Conservation (phyloP, 2,329 filamentous ascomycete species). For the Sarocladium strictum region DNA sequence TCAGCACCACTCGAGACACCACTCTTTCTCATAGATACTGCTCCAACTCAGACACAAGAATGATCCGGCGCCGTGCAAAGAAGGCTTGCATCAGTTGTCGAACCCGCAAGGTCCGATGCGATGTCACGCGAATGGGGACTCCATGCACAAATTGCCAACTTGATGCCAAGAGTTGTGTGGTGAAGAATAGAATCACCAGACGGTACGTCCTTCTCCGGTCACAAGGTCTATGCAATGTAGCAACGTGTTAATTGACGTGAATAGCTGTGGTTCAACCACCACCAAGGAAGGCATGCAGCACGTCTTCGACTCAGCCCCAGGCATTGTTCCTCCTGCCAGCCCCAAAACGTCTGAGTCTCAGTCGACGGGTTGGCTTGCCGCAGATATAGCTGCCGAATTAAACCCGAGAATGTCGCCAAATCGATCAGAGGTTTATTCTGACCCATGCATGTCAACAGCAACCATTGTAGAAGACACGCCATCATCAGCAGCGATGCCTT, state of each 20-base stretch:
- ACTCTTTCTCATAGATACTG: too few species aligned
- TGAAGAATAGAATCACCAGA: slow-evolving; percentile 9
- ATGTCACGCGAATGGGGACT: slow-evolving; percentile 12
- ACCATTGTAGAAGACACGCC: neutral
- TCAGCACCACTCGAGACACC: too few species aligned
- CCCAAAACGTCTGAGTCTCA: too few species aligned
- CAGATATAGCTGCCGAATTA: too few species aligned
- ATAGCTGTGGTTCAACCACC: neutral
- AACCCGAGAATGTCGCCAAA: too few species aligned
- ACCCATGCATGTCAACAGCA: neutral
- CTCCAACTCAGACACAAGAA: too few species aligned
- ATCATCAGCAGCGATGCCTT: neutral
- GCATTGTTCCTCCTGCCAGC: too few species aligned
- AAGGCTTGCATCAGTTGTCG: neutral
- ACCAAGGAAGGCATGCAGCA: neutral
- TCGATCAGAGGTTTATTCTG: neutral
- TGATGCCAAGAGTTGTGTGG: slow-evolving; percentile 11
- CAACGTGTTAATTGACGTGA: too few species aligned
- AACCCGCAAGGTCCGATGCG: slow-evolving; percentile 13
- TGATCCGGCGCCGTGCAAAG: neutral
- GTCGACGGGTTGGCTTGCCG: too few species aligned
- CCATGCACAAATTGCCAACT: slow-evolving; percentile 15
- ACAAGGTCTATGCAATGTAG: too few species aligned
- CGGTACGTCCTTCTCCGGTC: slow-evolving; percentile 10
- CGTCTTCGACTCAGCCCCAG: neutral